phyloP scores from a whole-genome alignment of 2,329 filamentous ascomycete species.

The Cytospora chrysosperma region DNA sequence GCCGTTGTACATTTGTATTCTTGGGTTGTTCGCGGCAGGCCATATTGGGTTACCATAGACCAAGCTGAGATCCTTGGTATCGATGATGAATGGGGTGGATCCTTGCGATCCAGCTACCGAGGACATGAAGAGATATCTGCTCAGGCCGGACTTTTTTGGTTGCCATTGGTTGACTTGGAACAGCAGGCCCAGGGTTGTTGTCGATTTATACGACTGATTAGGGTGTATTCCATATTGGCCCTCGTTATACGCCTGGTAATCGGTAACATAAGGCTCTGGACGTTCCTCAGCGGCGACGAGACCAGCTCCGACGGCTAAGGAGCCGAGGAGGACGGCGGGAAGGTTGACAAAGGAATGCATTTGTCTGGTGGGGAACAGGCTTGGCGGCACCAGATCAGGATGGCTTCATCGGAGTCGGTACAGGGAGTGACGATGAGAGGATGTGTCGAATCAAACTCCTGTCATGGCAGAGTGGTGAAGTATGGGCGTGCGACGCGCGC shows the following conservation, averaged over 20 bases:
- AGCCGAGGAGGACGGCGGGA: constrained; percentile 18
- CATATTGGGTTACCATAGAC: constrained; percentile 23
- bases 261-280: constrained; percentile 18
- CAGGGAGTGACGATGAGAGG: background rate
- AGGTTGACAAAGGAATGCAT: constrained; percentile 15
- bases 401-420: background rate
- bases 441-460: constrained; percentile 10
- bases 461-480: constrained; percentile 10
- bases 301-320: constrained; percentile 19
- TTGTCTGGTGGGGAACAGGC: background rate
- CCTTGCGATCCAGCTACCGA: constrained; percentile 8
- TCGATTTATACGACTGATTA: constrained; percentile 20
- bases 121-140: constrained; percentile 20
- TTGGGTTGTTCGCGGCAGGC: constrained; percentile 22
- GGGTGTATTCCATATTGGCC: constrained; percentile 19
- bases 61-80: constrained; percentile 21
- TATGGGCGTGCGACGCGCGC: background rate
- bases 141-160: constrained; percentile 18
- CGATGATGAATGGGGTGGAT: constrained; percentile 23
- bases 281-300: constrained; percentile 20
- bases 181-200: constrained; percentile 6
- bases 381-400: constrained; percentile 5
- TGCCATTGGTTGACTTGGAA: constrained; percentile 25
- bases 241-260: constrained; percentile 18
- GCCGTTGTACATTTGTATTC: constrained; percentile 23